Conservation (phyloP, 2,329 filamentous ascomycete genomes). For the Sclerotinia trifoliorum region DNA sequence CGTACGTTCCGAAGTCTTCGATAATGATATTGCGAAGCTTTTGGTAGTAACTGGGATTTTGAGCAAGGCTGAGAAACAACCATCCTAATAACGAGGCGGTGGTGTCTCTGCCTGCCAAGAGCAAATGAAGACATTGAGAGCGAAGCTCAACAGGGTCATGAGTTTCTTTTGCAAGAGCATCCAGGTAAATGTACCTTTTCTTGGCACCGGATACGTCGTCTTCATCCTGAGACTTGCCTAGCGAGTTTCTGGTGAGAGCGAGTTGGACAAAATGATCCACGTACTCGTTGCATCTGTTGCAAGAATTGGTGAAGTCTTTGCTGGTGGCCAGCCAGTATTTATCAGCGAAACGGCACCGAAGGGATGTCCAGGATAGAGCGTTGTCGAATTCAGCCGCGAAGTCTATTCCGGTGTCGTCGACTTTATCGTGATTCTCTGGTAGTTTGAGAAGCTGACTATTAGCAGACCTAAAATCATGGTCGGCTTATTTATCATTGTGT, state of each 20-base stretch:
- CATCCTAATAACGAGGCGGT: slow-evolving; percentile 43
- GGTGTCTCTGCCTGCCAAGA: slow-evolving; percentile 45
- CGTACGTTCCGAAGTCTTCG: slow-evolving; percentile 37
- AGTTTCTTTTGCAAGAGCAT: slow-evolving; percentile 49
- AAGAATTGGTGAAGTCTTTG: slow-evolving; percentile 37
- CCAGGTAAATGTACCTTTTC: slow-evolving; percentile 43
- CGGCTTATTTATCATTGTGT: not conserved
- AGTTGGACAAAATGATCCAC: slow-evolving; percentile 46
- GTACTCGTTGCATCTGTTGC: slow-evolving; percentile 43
- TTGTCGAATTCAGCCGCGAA: slow-evolving; percentile 2
- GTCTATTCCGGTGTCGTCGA: not conserved
- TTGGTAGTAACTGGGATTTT: slow-evolving; percentile 34
- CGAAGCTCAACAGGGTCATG: slow-evolving; percentile 48
- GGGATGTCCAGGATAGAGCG: not conserved
- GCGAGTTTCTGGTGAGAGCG: not conserved
- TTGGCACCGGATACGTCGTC: slow-evolving; percentile 44
- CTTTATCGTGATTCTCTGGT: not conserved
- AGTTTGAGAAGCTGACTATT: not conserved
- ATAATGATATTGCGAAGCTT: slow-evolving; percentile 32
- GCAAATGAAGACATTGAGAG: slow-evolving; percentile 43
- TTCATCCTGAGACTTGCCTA: slow-evolving; percentile 37
- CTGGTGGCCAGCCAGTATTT: slow-evolving; percentile 35
- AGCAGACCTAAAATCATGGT: not conserved
- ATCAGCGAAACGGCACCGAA: not conserved
- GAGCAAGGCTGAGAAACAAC: slow-evolving; percentile 35